phyloP scores from a whole-genome alignment of 331 rosid species.

The Cydonia oblonga region DNA sequence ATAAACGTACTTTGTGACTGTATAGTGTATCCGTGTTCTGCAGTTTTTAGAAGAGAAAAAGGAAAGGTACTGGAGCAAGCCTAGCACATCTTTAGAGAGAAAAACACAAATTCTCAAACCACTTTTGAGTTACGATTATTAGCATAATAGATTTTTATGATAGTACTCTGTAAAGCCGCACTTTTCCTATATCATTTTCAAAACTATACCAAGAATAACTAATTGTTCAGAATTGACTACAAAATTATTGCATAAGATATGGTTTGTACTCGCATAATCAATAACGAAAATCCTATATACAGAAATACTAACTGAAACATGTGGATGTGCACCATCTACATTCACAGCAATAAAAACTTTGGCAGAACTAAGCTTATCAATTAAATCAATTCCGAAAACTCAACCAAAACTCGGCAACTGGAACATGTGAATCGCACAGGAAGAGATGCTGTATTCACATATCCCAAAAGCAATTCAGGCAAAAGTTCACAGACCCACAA shows the following conservation, averaged over 20 bases:
- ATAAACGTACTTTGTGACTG: too few species aligned
- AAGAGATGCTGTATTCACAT: not conserved
- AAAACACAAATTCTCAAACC: not conserved
- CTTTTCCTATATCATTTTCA: too few species aligned
- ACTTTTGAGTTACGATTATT: not conserved
- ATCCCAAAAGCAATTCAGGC: not conserved
- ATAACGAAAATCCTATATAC: not conserved
- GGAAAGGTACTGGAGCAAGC: not conserved
- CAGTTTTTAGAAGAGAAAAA: not conserved
- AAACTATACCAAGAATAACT: too few species aligned
- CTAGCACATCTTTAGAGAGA: not conserved
- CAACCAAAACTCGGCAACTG: not conserved
- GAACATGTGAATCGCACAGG: not conserved
- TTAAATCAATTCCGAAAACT: not conserved
- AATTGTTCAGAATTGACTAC: not conserved
- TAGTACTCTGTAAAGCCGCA: too few species aligned
- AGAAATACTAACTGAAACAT: not conserved
- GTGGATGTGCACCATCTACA: not conserved
- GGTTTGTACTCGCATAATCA: not conserved
- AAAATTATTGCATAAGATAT: not conserved
- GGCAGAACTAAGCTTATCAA: not conserved
- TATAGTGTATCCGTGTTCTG: not conserved
- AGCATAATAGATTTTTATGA: not conserved
- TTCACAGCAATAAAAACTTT: not conserved
- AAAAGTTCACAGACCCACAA: not conserved